Conservation (phyloP, 2,329 filamentous ascomycete genomes). For the Emmonsiellopsis sp. region DNA sequence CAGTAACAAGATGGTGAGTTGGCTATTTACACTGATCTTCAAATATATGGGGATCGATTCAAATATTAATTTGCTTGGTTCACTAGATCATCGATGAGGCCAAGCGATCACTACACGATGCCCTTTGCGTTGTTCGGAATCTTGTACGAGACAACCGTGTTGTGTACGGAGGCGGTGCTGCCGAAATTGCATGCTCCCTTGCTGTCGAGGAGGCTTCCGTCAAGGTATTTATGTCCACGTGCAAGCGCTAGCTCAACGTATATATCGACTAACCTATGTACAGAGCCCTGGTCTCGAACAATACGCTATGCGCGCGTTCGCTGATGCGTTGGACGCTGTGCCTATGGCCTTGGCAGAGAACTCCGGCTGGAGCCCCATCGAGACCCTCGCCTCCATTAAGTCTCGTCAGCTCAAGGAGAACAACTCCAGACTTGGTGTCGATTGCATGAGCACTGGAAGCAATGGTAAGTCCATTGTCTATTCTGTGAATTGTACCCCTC, state of each 20-base stretch:
- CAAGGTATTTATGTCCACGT: constrained; percentile 42
- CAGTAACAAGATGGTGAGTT: constrained; percentile 94
- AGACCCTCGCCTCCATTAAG: constrained; percentile 90
- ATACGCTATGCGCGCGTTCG: constrained; percentile 97
- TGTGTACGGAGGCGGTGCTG: constrained; percentile 92
- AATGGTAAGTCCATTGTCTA: constrained; percentile 51
- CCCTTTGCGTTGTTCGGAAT: constrained; percentile 94
- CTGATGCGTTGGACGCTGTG: constrained; percentile 84
- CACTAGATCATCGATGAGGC: constrained; percentile 93
- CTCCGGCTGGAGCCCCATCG: constrained; percentile 89
- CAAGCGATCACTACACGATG: constrained; percentile 93
- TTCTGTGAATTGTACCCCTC: background rate
- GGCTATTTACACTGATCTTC: background rate
- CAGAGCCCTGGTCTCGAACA: constrained; percentile 92
- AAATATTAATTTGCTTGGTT: background rate
- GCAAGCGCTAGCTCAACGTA: background rate
- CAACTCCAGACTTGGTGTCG: constrained; percentile 73
- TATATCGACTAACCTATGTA: background rate
- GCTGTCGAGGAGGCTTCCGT: constrained; percentile 92
- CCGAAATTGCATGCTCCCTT: constrained; percentile 92
- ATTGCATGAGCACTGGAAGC: constrained; percentile 92
- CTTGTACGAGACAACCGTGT: constrained; percentile 92
- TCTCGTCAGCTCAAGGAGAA: constrained; percentile 88
- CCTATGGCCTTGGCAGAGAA: constrained; percentile 98
- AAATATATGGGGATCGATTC: background rate